Percentiles rank a stretch among this genome's conserved stretches.
These are phyloP conservation scores for Raffaelea albimanens DNA, from an alignment of 2,329 filamentous ascomycete species.

Conservation along the genomic window DNA sequence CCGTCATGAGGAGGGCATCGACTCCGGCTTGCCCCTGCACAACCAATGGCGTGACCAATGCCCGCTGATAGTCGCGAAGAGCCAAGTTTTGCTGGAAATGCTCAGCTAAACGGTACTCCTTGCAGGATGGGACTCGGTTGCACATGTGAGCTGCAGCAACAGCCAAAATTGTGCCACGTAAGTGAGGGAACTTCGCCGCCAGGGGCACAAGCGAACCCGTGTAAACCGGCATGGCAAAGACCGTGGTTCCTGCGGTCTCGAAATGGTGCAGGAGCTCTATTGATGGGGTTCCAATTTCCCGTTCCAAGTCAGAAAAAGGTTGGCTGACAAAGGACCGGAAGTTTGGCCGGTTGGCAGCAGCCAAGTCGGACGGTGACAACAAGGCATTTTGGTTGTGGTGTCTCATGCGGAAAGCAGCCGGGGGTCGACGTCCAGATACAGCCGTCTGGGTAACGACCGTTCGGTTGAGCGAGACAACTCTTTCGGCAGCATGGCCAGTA, in stretches of 20 bases:
- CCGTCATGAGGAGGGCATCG: constrained; percentile 14
- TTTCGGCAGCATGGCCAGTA: no score
- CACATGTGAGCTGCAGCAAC: constrained; percentile 13
- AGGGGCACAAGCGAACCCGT: constrained; percentile 9
- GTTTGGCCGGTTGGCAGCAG: not conserved
- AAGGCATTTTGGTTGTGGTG: not conserved
- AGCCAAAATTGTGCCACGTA: constrained; percentile 13
- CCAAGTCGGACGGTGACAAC: not conserved
- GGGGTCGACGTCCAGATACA: no score
- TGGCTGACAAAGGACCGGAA: constrained; percentile 4
- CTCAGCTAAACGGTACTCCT: constrained; percentile 12
- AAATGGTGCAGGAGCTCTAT: constrained; percentile 13
- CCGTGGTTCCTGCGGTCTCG: constrained; percentile 1
- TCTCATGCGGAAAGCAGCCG: not conserved
- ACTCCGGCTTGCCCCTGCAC: constrained; percentile 12
- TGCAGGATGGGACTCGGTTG: constrained; percentile 10
- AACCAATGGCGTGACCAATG: constrained; percentile 11
- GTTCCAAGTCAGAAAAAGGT: constrained; percentile 5
- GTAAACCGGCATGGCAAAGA: constrained; percentile 13
- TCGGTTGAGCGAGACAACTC: not conserved
- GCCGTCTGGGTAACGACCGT: not conserved
- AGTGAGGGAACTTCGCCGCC: constrained; percentile 9
- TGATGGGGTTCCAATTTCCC: constrained; percentile 11
- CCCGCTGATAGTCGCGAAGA: constrained; percentile 11
- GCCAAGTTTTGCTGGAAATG: constrained; percentile 16